Conservation (phyloP, 2,329 filamentous ascomycete species). For the Paraphoma sp. region DNA sequence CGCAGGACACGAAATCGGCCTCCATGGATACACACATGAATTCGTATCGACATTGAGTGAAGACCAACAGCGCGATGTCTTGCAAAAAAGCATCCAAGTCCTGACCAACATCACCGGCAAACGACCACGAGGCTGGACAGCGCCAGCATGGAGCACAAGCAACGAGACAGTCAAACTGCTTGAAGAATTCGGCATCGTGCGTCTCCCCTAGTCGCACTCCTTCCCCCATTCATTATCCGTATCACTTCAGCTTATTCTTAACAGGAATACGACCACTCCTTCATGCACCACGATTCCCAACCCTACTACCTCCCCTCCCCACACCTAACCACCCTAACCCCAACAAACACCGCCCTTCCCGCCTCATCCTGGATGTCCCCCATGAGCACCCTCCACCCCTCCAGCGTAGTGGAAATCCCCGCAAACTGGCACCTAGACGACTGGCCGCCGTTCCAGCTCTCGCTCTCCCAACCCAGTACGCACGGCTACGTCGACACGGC, state of each 20-base stretch:
- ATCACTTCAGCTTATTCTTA: neutral
- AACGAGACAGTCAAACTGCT: constrained; percentile 49
- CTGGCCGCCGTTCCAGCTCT: constrained; percentile 53
- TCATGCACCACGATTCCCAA: constrained; percentile 58
- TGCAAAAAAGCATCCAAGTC: constrained; percentile 49
- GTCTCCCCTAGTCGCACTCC: neutral
- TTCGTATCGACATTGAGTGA: constrained; percentile 38
- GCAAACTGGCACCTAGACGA: constrained; percentile 60
- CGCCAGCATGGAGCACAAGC: constrained; percentile 52
- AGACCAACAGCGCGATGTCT: constrained; percentile 54
- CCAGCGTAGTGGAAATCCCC: constrained; percentile 53
- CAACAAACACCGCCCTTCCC: constrained; percentile 39
- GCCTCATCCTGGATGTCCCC: constrained; percentile 49
- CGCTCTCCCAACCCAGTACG: constrained; percentile 61
- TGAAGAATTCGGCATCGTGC: constrained; percentile 50
- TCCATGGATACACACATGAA: constrained; percentile 53
- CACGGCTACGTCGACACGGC: constrained; percentile 54
- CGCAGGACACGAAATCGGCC: constrained; percentile 51
- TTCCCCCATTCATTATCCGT: neutral
- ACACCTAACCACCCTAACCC: constrained; percentile 52
- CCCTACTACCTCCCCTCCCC: constrained; percentile 45
- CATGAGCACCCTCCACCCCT: constrained; percentile 39
- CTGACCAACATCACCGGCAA: constrained; percentile 49
- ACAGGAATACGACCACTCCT: constrained; percentile 59
- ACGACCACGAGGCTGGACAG: constrained; percentile 53